A percentile compares a stretch with the other conserved stretches of the same genome.
These are phyloP conservation scores for Scutellaria baicalensis DNA, from an alignment of 257 asterid genomes.

Conservation along the genomic window DNA sequence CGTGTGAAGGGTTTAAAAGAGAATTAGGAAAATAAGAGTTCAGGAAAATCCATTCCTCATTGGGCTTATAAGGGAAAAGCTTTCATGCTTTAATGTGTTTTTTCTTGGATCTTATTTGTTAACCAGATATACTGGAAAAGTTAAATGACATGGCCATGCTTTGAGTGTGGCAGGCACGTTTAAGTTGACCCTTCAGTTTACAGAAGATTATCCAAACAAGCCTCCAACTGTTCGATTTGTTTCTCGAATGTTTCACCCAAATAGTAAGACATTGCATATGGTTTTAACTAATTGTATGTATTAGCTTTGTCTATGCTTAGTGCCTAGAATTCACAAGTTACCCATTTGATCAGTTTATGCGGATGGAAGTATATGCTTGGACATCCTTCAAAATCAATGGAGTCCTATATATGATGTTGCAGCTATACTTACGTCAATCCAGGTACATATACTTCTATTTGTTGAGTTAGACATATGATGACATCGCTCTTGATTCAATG, in stretches of 20 bases:
- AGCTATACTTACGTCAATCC: conserved; percentile 85
- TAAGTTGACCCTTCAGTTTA: conserved; percentile 82
- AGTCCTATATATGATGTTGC: conserved; percentile 95
- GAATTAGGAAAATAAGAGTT: neutral
- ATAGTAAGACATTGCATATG: conserved; percentile 54
- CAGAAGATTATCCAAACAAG: conserved; percentile 93
- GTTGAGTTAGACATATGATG: neutral
- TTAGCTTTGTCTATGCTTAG: conserved; percentile 6
- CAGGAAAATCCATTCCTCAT: neutral
- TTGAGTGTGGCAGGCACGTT: conserved; percentile 67
- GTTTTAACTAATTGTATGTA: neutral
- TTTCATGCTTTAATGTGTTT: neutral
- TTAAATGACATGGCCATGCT: conserved; percentile 1
- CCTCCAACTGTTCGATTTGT: conserved; percentile 90
- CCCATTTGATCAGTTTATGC: conserved; percentile 60
- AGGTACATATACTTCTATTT: conserved; percentile 48
- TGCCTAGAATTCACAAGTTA: neutral
- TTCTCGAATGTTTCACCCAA: conserved; percentile 96
- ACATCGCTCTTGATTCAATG: neutral
- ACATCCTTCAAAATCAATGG: conserved; percentile 96
- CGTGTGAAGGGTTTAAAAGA: neutral
- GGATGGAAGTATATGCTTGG: conserved; percentile 92
- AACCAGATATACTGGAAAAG: neutral
- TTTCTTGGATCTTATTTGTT: neutral
- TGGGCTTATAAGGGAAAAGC: neutral